phyloP scores from a whole-genome alignment of 2,329 filamentous ascomycete genomes.

The Sclerotinia minor region DNA sequence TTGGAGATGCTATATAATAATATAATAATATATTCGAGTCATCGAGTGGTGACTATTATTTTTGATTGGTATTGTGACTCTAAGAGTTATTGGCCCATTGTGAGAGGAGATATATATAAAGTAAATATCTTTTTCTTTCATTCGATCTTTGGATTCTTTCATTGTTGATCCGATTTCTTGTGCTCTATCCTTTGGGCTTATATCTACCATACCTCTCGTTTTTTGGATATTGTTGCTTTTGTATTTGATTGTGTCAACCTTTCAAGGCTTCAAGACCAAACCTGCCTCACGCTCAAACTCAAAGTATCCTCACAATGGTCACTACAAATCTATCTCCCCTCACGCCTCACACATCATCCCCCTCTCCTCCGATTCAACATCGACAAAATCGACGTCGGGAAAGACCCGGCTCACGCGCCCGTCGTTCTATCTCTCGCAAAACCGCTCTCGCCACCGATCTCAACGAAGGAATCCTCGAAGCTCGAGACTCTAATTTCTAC shows the following conservation, averaged over 20 bases:
- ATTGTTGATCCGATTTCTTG: not conserved
- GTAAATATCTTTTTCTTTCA: not conserved
- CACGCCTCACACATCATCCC: not conserved
- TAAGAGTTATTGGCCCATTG: not conserved
- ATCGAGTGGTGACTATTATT: conserved; percentile 17
- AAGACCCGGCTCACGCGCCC: conserved; percentile 39
- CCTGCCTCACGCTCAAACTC: not conserved
- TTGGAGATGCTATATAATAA: not conserved
- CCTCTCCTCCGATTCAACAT: conserved; percentile 30
- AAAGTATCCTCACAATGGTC: not conserved
- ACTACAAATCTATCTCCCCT: not conserved
- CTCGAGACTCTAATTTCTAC: conserved; percentile 33
- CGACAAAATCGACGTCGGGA: conserved; percentile 40
- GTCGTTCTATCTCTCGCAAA: conserved; percentile 37
- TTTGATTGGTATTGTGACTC: not conserved
- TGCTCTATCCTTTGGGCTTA: not conserved
- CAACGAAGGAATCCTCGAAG: conserved; percentile 36
- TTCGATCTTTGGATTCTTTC: not conserved
- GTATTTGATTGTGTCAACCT: not conserved
- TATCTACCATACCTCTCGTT: not conserved
- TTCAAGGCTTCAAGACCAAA: not conserved
- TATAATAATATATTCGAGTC: conserved; percentile 1
- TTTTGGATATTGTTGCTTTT: not conserved
- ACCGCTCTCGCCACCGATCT: conserved; percentile 33
- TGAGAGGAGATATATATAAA: conserved; percentile 1